Base-by-base conservation (phyloP, 2,329 filamentous ascomycete species). In the Zymoseptoria pseudotritici region DNA sequence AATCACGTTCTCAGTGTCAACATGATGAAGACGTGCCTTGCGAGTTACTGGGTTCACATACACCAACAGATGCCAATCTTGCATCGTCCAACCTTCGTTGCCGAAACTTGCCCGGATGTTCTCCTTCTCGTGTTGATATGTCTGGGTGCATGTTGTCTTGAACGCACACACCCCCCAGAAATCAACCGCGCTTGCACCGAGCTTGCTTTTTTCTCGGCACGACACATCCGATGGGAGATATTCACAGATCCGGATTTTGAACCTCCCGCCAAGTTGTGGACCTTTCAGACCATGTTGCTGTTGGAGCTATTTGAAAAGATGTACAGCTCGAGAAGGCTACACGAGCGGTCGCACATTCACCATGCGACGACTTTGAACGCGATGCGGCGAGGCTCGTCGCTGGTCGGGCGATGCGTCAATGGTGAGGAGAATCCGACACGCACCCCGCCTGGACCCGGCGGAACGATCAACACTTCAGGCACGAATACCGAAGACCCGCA, bases 291-390 rank as follows among this genome's bases (percentile, higher is more conserved):
- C 1, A 78, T 97, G 56, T 79, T 97, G 4, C 81, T 97, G 4
- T 81, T 97, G 11, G 94, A 99, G 73, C 78, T 96, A 0, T 97
- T 96, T 69, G 94, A 99, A 77, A 99, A 99, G 80, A 94, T 96
- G 89, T 97, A 93, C 73, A 94, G 91, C 49, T 96, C 93, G 0
- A 84, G 92, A 64, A 87, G 90, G 60, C 79, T 97, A 31, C 94
- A 99, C 74, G 94, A 99, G 75, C 83, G 94, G 65, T 93, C 93
- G 1, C 93, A 97, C 68, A 96, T 97, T 53, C 93, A 97, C 70
- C 94, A 99, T 72, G 93, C 93, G 13, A 97, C 93, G 0, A 97
- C 92, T 0, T 86, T 99, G 64, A 96, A 92, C 0, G 78, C 97
- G 61, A 97, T 99, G 93, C 87, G 94, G 42, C 85, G 94, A 68